Evolutionary conservation across 495 filamentous ascomycete genomes (phyloP), one percentile per base, ranked within the genome.

Genomic region (Annulohypoxylon moriforme): DNA sequence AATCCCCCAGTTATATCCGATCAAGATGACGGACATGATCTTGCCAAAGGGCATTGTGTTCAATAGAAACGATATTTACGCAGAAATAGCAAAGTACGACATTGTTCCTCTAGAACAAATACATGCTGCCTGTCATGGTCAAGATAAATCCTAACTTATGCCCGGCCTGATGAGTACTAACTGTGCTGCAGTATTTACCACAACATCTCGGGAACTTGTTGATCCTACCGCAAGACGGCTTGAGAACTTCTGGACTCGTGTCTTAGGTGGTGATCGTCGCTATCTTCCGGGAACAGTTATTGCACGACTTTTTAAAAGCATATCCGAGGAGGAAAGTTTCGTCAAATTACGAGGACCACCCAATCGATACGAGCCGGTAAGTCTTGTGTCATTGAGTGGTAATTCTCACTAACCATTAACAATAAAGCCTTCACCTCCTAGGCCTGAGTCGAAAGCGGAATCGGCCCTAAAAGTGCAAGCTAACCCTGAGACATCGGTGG

Each of bases 221-320:
- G 85, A 88, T 73, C 85, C 85, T 34, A 86, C 82, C 13, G 84
- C 85, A 1, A 80, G 81, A 40, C 84, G 85, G 24, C 75, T 86
- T 40, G 84, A 88, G 72, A 85, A 87, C 61, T 86, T 85, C 50
- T 88, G 85, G 85, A 86, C 85, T 81, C 85, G 85, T 58, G 84
- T 88, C 56, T 85, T 85, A 76, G 85, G 85, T 14, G 86, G 85
- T 64, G 75, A 83, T 46, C 77, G 77, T 22, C 81, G 83, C 18
- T 72, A 80, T 59, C 76, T 86, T 46, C 80, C 81, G 6, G 85
- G 82, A 8, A 79, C 70, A 20, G 75, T 77, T 14, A 79, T 88
- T 55, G 83, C 85, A 11, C 77, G 76, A 31, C 75, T 87, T 14
- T 88, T 84, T 52, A 73, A 79, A 63, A 78, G 84, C 38, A 83